Base-by-base conservation (phyloP, 169 alveolate species). In the Besnoitia besnoiti region DNA sequence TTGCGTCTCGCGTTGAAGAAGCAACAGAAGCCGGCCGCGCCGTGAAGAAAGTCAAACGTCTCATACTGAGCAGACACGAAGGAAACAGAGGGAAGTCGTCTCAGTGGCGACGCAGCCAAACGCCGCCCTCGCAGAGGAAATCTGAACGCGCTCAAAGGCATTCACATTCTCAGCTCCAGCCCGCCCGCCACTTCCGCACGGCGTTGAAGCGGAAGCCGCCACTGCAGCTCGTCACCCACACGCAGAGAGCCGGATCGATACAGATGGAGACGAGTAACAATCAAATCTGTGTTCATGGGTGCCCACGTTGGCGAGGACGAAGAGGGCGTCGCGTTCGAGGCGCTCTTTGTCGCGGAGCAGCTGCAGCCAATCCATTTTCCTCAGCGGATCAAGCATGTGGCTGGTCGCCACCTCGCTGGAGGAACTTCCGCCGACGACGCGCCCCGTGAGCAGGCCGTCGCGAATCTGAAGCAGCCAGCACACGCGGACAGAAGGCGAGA, bases 331-430 rank as follows among this genome's bases (percentile, higher is more conserved):
- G 5, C 91, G 77, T 24, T 51, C 51, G 14, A 85, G 33, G 40
- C 76, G 51, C 33, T 85, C 91, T 30, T 47, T 42, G 35, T 85
- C 91, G 33, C 91, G 46, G 24, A 85, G 50, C 27, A 85, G 91
- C 49, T 85, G 91, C 35, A 85, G 80, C 91, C 91, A 85, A 50
- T 85, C 91, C 91, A 85, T 61, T 35, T 85, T 85, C 35, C 91
- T 1, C 33, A 85, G 91, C 5, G 91, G 91, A 50, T 85, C 91
- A 39, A 85, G 76, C 91, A 85, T 85, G 80, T 85, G 91, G 37
- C 50, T 46, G 21, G 91, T 85, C 33, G 76, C 37, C 50, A 85
- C 76, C 37, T 61, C 91, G 59, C 87, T 77, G 61, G 87, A 77
- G 33, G 80, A 59, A 50, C 91, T 85, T 1, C 80, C 91, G 33